Percentiles rank a stretch among this genome's conserved stretches.
Evolutionary conservation across 345 rosid genomes (phyloP).

Genomic region (Hibiscus mutabilis): DNA sequence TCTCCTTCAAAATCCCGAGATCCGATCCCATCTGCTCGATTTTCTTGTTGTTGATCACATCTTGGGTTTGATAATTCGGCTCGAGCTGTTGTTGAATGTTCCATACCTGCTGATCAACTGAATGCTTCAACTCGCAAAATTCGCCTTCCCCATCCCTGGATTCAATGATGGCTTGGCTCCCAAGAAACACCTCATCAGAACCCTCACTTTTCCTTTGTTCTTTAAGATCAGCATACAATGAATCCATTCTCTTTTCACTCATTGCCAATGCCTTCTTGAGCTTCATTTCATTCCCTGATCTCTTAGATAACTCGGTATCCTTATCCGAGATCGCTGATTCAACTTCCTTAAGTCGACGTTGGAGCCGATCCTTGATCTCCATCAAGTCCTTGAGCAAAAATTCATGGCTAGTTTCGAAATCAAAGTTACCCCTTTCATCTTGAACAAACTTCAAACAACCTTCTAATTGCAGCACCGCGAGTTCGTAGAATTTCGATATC

Average conservation of each 20-base stretch:
- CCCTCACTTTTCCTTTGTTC: conserved; percentile 28
- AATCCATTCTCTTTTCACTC: conserved; percentile 48
- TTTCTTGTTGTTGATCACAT: conserved; percentile 29
- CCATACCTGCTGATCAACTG: conserved; percentile 66
- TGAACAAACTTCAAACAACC: conserved; percentile 66
- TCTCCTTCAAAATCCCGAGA: conserved; percentile 56
- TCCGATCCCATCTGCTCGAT: conserved; percentile 58
- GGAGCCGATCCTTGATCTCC: conserved; percentile 65
- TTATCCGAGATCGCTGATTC: conserved; percentile 62
- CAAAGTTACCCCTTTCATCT: conserved; percentile 46
- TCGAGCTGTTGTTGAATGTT: conserved; percentile 61
- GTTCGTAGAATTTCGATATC: conserved; percentile 70
- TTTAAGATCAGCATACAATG: conserved; percentile 41
- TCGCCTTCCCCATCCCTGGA: conserved; percentile 40
- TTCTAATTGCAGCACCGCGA: conserved; percentile 72
- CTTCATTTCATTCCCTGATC: conserved; percentile 45
- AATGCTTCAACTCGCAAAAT: conserved; percentile 50
- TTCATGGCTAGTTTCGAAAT: conserved; percentile 49
- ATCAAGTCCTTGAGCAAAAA: conserved; percentile 53
- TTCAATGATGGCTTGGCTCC: conserved; percentile 13
- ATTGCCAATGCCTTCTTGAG: conserved; percentile 47
- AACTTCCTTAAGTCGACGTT: conserved; percentile 51
- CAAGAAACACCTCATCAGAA: conserved; percentile 15
- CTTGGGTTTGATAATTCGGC: conserved; percentile 28
- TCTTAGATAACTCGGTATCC: conserved; percentile 52